Conservation (phyloP, 2,329 filamentous ascomycete species). For the Penicillium brasilianum region DNA sequence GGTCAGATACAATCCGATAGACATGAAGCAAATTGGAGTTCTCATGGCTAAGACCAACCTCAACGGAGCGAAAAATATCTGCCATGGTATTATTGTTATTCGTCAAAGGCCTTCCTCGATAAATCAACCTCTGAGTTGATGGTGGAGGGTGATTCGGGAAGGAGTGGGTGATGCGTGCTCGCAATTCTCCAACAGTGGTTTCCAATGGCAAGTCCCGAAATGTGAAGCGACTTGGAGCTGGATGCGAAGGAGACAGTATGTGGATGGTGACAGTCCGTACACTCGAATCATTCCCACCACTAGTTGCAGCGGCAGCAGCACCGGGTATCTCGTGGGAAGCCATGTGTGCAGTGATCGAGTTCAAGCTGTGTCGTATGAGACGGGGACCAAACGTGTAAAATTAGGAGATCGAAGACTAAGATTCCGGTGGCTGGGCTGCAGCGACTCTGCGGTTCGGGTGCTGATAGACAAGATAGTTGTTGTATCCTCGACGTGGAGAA, state of each 20-base stretch:
- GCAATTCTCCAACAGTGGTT: conserved; percentile 59
- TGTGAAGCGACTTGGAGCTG: conserved; percentile 44
- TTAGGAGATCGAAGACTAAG: background rate
- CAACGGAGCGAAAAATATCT: conserved; percentile 56
- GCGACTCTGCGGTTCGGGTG: background rate
- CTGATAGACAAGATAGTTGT: background rate
- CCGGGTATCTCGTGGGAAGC: background rate
- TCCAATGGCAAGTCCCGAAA: conserved; percentile 43
- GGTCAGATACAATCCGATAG: conserved; percentile 1
- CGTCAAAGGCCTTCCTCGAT: conserved; percentile 59
- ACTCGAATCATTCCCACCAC: background rate
- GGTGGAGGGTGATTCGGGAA: conserved; percentile 54
- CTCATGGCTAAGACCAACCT: conserved; percentile 46
- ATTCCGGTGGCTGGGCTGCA: background rate
- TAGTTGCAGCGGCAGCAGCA: background rate
- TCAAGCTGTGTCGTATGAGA: background rate
- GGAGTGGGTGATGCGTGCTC: conserved; percentile 55
- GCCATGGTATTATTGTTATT: conserved; percentile 56
- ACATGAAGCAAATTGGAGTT: background rate
- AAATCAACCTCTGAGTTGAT: conserved; percentile 62
- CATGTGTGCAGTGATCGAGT: background rate
- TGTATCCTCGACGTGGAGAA: background rate
- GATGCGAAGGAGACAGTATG: conserved; percentile 49
- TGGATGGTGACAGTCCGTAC: conserved; percentile 37
- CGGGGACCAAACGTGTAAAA: background rate